Percentiles rank a stretch among this genome's conserved stretches.
Evolutionary conservation across 2,329 filamentous ascomycete genomes (phyloP).

Genomic region (Aspergillus uvarum): DNA sequence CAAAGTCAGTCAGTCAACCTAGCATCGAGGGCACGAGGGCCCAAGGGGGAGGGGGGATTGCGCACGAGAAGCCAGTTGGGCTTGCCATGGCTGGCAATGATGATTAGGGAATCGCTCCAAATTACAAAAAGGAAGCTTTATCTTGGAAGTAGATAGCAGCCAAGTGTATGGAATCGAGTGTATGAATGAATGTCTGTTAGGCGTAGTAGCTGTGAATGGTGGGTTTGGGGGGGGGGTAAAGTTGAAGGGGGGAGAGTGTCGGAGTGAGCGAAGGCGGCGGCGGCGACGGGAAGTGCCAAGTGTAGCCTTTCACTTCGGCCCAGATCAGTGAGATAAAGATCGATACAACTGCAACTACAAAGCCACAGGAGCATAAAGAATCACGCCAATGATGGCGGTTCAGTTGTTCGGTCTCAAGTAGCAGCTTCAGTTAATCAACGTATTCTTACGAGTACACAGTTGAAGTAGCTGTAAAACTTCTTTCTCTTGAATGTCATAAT

Average conservation of each 20-base stretch:
- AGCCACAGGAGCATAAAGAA: background rate
- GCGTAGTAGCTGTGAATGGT: background rate
- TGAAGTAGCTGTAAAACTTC: no score
- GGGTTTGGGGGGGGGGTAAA: constrained; percentile 7
- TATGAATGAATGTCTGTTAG: constrained; percentile 1
- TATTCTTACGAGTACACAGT: no score
- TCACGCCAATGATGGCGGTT: background rate
- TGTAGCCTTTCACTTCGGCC: constrained; percentile 18
- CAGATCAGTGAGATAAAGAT: constrained; percentile 5
- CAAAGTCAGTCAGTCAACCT: constrained; percentile 28
- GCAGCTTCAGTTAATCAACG: no score
- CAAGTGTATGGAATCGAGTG: constrained; percentile 10
- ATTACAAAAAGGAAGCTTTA: constrained; percentile 5
- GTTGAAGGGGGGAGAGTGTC: constrained; percentile 13
- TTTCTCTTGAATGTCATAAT: background rate
- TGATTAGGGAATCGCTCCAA: constrained; percentile 15
- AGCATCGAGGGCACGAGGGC: constrained; percentile 24
- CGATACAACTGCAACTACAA: background rate
- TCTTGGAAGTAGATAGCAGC: background rate
- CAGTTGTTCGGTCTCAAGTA: background rate
- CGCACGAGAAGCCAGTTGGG: constrained; percentile 49
- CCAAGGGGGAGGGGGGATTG: constrained; percentile 21
- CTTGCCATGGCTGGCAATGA: constrained; percentile 46
- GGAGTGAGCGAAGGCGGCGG: constrained; percentile 13
- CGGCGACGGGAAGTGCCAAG: constrained; percentile 18